Base-by-base conservation (phyloP, 2,329 filamentous ascomycete species). In the Fusarium hainanense region DNA sequence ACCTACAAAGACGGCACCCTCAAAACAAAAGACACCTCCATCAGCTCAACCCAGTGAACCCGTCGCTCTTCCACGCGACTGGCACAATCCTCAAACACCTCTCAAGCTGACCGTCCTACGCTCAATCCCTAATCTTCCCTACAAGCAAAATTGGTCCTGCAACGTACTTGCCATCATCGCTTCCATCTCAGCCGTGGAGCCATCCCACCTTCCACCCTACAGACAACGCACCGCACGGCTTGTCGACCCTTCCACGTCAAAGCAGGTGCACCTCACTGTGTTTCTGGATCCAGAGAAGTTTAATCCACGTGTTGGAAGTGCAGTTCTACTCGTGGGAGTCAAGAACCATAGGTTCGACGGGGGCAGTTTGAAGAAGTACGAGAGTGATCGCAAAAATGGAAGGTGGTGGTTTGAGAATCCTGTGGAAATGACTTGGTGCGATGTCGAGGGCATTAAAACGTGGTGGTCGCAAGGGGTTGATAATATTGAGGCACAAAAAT, bases 321-420 rank as follows among this genome's bases (percentile, higher is more conserved):
- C 83, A 0, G 83, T 88, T 2, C 67, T 89, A 6, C 76, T 89
- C 1, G 79, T 85, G 0, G 86, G 86, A 0, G 85, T 88, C 3
- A 89, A 88, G 77, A 89, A 88, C 32, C 87, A 89, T 51, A 76
- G 81, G 3, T 88, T 85, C 59, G 86, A 88, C 18, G 82, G 81
- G 1, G 82, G 82, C 0, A 82, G 80, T 32, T 62, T 83, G 51
- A 83, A 83, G 69, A 83, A 83, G 70, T 83, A 83, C 49, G 79
- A 77, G 16, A 83, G 81, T 61, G 82, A 83, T 62, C 69, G 68
- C 32, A 74, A 74, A 42, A 69, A 72, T 34, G 73, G 71, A 3
- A 73, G 65, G 14, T 88, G 86, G 86, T 88, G 86, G 86, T 83
- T 83, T 51, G 80, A 85, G 71, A 77, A 85, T 52, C 85, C 85